Conservation (phyloP, 257 asterid genomes). For the Cordia subcordata region DNA sequence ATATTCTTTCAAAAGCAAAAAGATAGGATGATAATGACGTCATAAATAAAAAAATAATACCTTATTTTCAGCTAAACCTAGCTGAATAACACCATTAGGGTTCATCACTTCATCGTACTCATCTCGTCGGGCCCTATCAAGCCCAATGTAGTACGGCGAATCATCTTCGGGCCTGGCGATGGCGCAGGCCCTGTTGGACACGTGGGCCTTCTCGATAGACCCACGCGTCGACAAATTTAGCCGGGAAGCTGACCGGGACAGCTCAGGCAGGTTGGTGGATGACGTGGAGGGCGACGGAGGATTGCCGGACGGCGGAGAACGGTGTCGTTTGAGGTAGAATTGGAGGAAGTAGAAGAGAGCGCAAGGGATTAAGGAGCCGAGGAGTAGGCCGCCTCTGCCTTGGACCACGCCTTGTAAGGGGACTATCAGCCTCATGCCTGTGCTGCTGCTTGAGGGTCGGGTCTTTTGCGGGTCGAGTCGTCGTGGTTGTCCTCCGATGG, state of each 20-base stretch:
- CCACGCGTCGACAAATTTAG: constrained; percentile 58
- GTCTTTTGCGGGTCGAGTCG: constrained; percentile 17
- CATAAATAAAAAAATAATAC: constrained; percentile 20
- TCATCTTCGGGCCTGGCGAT: constrained; percentile 57
- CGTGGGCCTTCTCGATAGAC: constrained; percentile 42
- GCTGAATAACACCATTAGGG: constrained; percentile 79
- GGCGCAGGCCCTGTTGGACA: constrained; percentile 56
- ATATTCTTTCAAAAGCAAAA: background rate
- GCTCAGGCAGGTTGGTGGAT: constrained; percentile 40
- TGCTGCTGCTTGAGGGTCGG: constrained; percentile 15
- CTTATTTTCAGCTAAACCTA: constrained; percentile 83
- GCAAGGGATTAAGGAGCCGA: constrained; percentile 92
- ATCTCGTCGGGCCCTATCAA: constrained; percentile 60
- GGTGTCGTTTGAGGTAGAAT: constrained; percentile 75
- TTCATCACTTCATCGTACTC: constrained; percentile 46
- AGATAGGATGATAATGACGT: constrained; percentile 4
- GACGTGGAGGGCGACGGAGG: constrained; percentile 54
- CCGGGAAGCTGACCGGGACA: constrained; percentile 68
- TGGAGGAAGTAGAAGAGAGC: constrained; percentile 81
- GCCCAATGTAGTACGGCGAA: constrained; percentile 84
- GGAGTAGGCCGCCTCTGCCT: constrained; percentile 79
- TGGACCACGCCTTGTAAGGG: constrained; percentile 93
- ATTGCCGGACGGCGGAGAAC: constrained; percentile 40
- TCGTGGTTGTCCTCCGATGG: constrained; percentile 12
- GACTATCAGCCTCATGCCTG: constrained; percentile 87